Evolutionary conservation across 306 rosid genomes (phyloP), one percentile per base, ranked within the genome.

Genomic region (Lithocarpus polystachyus): DNA sequence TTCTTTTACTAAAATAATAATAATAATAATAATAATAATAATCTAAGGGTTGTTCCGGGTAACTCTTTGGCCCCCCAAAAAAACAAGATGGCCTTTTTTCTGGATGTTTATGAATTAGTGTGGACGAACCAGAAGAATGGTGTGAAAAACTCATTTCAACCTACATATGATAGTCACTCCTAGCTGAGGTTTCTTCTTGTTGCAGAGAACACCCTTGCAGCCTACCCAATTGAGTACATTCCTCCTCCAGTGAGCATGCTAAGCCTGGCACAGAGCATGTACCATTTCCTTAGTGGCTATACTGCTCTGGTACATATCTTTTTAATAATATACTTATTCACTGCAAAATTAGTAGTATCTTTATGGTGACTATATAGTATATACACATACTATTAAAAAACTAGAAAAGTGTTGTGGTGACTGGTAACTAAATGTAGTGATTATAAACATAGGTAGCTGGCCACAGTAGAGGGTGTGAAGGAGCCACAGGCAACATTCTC

Each of bases 401-500:
- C 17, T 48, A 10, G 53, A 48, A 11, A 3, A 10, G 53, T 48
- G 4, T 48, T 48, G 53, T 48, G 17, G 17, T 12, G 53, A 48
- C 53, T 48, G 14, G 53, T 12, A 3, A 13, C 53, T 48, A 3
- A 3, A 48, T 48, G 12, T 3, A 2, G 53, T 0, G 51, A 7
- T 28, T 18, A 11, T 13, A 12, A 31, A 67, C 22, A 4, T 3
- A 92, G 97, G 97, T 94, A 65, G 92, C 97, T 18, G 97, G 97
- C 26, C 26, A 92, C 98, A 29, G 98, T 89, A 79, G 98, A 94
- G 13, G 98, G 98, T 17, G 79, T 92, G 23, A 94, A 94, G 81
- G 96, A 94, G 90, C 98, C 98, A 11, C 84, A 84, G 62, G 98
- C 96, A 78, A 92, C 97, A n/a, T 92, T 92, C 82, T 94, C 97